Conservation (phyloP, 805 yeast genomes). For the Starmera dryadoides region DNA sequence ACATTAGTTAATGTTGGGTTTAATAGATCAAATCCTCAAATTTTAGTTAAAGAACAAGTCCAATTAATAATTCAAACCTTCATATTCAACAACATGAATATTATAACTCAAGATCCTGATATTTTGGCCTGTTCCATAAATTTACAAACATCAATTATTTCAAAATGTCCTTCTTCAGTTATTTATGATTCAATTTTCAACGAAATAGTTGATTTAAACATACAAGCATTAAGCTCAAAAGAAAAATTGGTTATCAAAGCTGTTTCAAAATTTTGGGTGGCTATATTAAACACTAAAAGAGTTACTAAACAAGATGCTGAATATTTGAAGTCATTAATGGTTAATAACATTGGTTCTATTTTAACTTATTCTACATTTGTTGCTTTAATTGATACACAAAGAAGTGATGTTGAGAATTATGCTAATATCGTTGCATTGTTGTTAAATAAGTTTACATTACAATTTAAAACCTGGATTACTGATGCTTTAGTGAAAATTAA, state of each 20-base stretch:
- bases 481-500: slow-evolving; percentile 22
- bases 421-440: slow-evolving; percentile 44
- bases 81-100: slow-evolving; percentile 7
- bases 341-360: slow-evolving; percentile 20
- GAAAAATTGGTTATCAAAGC: slow-evolving; percentile 48
- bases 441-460: slow-evolving; percentile 41
- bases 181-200: slow-evolving; percentile 21
- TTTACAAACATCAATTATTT: slow-evolving; percentile 42
- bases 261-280: slow-evolving; percentile 46
- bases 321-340: slow-evolving; percentile 22
- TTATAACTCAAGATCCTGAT: slow-evolving; percentile 51
- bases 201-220: slow-evolving; percentile 19
- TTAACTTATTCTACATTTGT: slow-evolving; percentile 29
- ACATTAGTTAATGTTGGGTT: slow-evolving; percentile 14
- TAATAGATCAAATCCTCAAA: slow-evolving; percentile 1
- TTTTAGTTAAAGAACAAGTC: slow-evolving; percentile 7
- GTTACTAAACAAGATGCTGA: slow-evolving; percentile 37
- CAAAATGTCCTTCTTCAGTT: slow-evolving; percentile 41
- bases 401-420: slow-evolving; percentile 56
- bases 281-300: slow-evolving; percentile 35
- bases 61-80: slow-evolving; percentile 12
- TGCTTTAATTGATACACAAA: slow-evolving; percentile 39
- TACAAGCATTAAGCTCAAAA: slow-evolving; percentile 27
- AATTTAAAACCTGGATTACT: slow-evolving; percentile 42
- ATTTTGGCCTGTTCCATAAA: slow-evolving; percentile 42